Evolutionary conservation across 306 rosid genomes (phyloP), one percentile per base, ranked within the genome.

Genomic region (Sicyos edulis): DNA sequence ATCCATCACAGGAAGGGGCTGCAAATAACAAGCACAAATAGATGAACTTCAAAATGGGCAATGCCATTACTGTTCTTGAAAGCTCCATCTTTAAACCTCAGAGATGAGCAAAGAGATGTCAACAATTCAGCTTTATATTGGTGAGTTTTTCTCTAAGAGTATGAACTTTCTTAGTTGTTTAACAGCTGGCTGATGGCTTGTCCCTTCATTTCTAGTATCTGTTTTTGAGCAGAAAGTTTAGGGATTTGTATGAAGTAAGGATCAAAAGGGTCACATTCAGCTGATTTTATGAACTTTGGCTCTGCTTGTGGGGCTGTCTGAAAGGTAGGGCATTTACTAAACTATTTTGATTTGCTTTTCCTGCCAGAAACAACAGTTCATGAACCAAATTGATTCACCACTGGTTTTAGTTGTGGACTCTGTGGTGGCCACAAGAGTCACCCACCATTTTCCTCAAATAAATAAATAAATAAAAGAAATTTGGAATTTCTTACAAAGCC

Each of bases 101-200:
- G 12, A 55, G 13, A 21, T 34, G 22, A 67, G 62, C 74, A 54
- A 45, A 79, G 75, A 45, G 50, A 74, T 69, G 37, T 45, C 61
- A 10, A 74, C 7, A 51, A 26, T 26, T 50, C 76, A 69, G 76
- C 76, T 75, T 74, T 61, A 60, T 74, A 88, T 80, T 71, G 65
- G 65, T 76, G 42, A 78, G 66, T 68, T 72, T 71, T 79, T 77
- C 3, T 32, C 58, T 69, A 37, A 20, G 32, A 66, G 78, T 80
- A 47, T 59, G 65, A 73, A 77, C 75, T 78, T 75, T 85, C 92
- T 82, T 85, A 86, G 98, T 83, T 92, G 98, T 90, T 40, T 64
- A 83, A 75, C 76, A 84, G 96, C 98, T 92, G 98, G 89, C 81
- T 73, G 67, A 60, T 60, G 67, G 67, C 45, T 60, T 19, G 40